Evolutionary conservation across 352 stramenopile species (phyloP).

Genomic region (Pythium chondricola): DNA sequence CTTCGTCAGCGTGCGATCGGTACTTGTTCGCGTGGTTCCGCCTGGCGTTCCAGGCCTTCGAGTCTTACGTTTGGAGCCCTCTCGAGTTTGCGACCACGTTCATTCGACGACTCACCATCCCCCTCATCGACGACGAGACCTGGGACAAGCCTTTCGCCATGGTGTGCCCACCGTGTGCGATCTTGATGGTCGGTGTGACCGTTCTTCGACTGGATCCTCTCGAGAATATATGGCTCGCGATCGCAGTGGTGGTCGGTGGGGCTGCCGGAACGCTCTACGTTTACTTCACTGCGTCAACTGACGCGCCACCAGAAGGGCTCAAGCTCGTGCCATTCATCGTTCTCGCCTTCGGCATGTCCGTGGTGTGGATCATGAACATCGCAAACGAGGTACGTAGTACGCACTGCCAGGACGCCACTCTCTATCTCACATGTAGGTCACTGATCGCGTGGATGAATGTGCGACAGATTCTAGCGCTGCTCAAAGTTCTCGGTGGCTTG

Average conservation of each 20-base stretch:
- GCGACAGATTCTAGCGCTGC: slow-evolving; percentile 41
- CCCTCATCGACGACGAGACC: slow-evolving; percentile 70
- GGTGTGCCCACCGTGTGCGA: slow-evolving; percentile 53
- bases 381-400: slow-evolving; percentile 45
- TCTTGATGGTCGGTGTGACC: slow-evolving; percentile 48
- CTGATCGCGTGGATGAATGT: no score
- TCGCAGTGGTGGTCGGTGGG: slow-evolving; percentile 33
- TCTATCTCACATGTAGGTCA: background rate
- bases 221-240: slow-evolving; percentile 38
- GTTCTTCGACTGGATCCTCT: slow-evolving; percentile 44
- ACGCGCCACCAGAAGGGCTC: slow-evolving; percentile 36
- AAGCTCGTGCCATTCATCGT: slow-evolving; percentile 51
- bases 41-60: slow-evolving; percentile 27
- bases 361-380: slow-evolving; percentile 87
- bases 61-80: slow-evolving; percentile 56
- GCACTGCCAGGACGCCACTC: background rate
- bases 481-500: slow-evolving; percentile 65
- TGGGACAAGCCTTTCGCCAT: slow-evolving; percentile 75
- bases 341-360: slow-evolving; percentile 78
- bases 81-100: slow-evolving; percentile 68
- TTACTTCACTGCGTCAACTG: slow-evolving; percentile 20
- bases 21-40: slow-evolving; percentile 16
- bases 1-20: slow-evolving; percentile 7
- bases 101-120: slow-evolving; percentile 62
- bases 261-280: slow-evolving; percentile 36